Percentiles rank a stretch among this genome's conserved stretches.
Conservation (phyloP, 306 rosid species). For the Senna tora region DNA sequence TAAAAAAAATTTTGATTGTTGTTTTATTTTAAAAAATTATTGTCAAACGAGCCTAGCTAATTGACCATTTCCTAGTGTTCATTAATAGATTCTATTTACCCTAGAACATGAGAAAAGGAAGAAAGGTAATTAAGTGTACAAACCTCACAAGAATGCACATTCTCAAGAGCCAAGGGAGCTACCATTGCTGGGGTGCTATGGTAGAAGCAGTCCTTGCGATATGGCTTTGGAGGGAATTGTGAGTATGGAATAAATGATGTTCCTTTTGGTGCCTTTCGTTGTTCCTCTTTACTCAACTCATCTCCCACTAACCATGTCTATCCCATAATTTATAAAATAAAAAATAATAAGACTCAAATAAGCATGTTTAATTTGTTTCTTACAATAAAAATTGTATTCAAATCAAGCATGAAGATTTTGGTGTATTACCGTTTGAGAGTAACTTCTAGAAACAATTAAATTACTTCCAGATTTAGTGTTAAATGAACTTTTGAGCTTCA, state of each 20-base stretch:
- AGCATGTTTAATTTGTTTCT: too few species aligned
- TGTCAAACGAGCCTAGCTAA: too few species aligned
- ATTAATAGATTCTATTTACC: not conserved
- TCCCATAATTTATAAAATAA: too few species aligned
- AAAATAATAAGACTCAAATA: too few species aligned
- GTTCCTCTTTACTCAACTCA: conserved; percentile 58
- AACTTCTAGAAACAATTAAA: conserved; percentile 37
- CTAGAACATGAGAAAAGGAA: not conserved
- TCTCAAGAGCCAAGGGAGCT: conserved; percentile 53
- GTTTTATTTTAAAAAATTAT: too few species aligned
- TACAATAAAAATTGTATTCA: too few species aligned
- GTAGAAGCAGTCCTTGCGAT: conserved; percentile 69
- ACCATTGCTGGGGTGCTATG: conserved; percentile 67
- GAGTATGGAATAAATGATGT: conserved; percentile 74
- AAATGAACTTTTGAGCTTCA: conserved; percentile 40
- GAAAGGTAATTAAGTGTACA: not conserved
- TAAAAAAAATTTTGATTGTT: too few species aligned
- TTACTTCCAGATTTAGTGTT: conserved; percentile 3
- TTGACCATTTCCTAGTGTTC: too few species aligned
- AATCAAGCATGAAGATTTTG: not conserved
- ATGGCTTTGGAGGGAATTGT: conserved; percentile 62
- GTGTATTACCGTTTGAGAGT: conserved; percentile 37
- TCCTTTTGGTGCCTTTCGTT: conserved; percentile 62
- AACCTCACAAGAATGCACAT: conserved; percentile 84
- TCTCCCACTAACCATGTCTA: conserved; percentile 79